Evolutionary conservation across 2,329 filamentous ascomycete genomes (phyloP).

Genomic region (Stenocarpella maydis): DNA sequence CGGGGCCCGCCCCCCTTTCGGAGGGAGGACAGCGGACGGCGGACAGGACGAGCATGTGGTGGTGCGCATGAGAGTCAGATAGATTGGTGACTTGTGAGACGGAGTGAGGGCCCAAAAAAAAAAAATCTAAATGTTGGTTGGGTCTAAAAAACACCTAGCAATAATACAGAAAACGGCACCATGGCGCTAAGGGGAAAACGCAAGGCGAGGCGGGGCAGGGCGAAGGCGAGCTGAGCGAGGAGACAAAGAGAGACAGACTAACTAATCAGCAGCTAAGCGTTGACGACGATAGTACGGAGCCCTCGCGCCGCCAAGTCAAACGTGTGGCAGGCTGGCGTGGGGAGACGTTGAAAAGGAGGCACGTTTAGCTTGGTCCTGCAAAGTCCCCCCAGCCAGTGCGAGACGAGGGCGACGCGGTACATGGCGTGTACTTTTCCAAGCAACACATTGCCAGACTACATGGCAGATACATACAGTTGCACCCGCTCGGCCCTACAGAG

Average conservation of each 20-base stretch:
- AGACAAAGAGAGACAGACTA: too few species aligned
- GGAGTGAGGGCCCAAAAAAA: too few species aligned
- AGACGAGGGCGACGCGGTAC: background rate
- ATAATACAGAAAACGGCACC: too few species aligned
- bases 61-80: background rate
- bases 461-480: background rate
- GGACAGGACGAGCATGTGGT: background rate
- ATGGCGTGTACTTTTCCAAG: background rate
- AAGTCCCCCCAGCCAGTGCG: background rate
- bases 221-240: background rate
- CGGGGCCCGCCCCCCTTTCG: background rate
- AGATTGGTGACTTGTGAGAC: too few species aligned
- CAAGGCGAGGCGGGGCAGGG: background rate
- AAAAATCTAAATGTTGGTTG: too few species aligned
- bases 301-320: conserved; percentile 31
- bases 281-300: conserved; percentile 1
- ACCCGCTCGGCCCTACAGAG: background rate
- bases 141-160: too few species aligned
- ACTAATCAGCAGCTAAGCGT: background rate
- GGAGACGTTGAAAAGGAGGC: too few species aligned
- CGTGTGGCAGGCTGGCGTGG: conserved; percentile 24
- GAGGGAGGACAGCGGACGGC: too few species aligned
- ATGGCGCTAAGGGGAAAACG: conserved; percentile 12
- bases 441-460: too few species aligned
- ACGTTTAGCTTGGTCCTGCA: background rate